phyloP scores from a whole-genome alignment of 148 eudicot genomes.

The Silene latifolia region DNA sequence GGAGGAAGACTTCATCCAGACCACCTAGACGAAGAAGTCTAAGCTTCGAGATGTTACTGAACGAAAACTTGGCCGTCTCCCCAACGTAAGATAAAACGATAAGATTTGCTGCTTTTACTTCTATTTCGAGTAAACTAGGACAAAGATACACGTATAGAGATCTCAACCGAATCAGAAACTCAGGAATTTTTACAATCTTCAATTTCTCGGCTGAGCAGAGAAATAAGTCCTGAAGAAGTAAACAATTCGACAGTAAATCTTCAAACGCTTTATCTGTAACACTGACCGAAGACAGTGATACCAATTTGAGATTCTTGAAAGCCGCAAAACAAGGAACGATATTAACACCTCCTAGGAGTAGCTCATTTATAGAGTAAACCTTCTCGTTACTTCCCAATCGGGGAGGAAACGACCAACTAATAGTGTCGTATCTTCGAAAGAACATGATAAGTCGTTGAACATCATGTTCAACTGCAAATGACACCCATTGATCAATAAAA shows the following conservation, averaged over 20 bases:
- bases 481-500: constrained; percentile 12
- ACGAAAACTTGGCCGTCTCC: not conserved
- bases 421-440: constrained; percentile 5
- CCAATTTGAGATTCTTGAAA: constrained; percentile 20
- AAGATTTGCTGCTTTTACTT: constrained; percentile 20
- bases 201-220: constrained; percentile 15
- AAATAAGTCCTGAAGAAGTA: constrained; percentile 10
- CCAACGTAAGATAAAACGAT: constrained; percentile 9
- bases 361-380: not conserved
- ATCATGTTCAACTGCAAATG: constrained; percentile 10
- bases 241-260: constrained; percentile 20
- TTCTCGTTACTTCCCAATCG: not conserved
- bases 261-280: constrained; percentile 9
- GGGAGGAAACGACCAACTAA: constrained; percentile 22
- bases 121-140: not conserved
- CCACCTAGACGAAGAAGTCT: not conserved
- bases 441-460: constrained; percentile 6
- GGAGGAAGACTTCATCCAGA: constrained; percentile 11
- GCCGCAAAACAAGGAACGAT: constrained; percentile 3
- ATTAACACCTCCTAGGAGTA: constrained; percentile 14
- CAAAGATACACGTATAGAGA: constrained; percentile 12
- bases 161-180: constrained; percentile 14
- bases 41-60: constrained; percentile 19
- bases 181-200: not conserved
- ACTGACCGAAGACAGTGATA: not conserved